Evolutionary conservation across 768 basidiomycete genomes (phyloP), one percentile per base, ranked within the genome.

Genomic region (Lactarius hatsudake): DNA sequence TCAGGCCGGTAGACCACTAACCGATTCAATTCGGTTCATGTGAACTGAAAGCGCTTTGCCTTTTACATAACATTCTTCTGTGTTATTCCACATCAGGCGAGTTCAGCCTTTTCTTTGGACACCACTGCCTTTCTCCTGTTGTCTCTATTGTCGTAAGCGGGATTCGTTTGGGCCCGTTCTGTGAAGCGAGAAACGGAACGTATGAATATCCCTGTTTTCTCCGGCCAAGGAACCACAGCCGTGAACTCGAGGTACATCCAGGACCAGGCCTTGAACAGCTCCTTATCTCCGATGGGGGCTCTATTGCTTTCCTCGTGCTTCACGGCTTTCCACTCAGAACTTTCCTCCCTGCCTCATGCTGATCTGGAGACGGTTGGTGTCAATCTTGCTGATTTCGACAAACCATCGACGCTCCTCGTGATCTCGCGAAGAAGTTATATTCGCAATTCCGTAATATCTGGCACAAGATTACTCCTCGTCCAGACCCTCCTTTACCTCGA

Each of bases 401-500:
- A 73, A 28, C 77, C 76, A 34, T 71, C 72, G 30, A 74, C 79
- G 0, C 77, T 88, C 55, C 75, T 88, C 38, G 67, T 69, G 12
- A 63, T 75, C 26, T 78, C 79, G 26, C 64, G 73, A 48, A 72
- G 74, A 1, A 74, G 74, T 51, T 82, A 84, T 69, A 28, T 60
- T 42, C 71, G 77, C 62, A 86, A 87, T 65, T 79, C 86, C 10
- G 74, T 86, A 5, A 72, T 87, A 30, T 82, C 84, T 30, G 80
- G 81, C 53, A 75, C 81, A 1, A 76, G 75, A 18, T 79, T 87
- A 48, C 80, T 87, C 62, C 76, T 88, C 5, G 68, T 80, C 20
- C 87, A 89, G 74, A 61, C 75, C 9, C 77, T 87, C 60, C 81
- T 81, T 17, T 87, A 86, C 69, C 81, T 87, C 55, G 75, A 78